Conservation (phyloP, 2,329 filamentous ascomycete species). For the Aspergillus sp. region DNA sequence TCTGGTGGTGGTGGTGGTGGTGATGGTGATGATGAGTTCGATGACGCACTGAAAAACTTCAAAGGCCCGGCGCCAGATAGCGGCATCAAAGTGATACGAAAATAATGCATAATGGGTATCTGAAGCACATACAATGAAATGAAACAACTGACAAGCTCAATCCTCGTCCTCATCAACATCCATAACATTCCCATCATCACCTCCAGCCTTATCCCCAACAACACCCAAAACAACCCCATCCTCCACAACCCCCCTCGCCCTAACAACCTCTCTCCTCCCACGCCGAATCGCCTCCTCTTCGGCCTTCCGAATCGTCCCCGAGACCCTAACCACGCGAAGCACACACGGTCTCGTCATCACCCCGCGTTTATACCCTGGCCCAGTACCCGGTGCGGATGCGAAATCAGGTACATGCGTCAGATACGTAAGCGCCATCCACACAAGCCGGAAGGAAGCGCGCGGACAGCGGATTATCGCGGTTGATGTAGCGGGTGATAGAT, state of each 20-base stretch:
- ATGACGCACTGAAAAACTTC: slow-evolving; percentile 14
- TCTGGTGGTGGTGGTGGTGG: slow-evolving; percentile 19
- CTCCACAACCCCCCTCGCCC: slow-evolving; percentile 48
- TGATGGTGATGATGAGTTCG: slow-evolving; percentile 23
- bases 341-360: slow-evolving; percentile 50
- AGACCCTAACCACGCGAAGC: slow-evolving; percentile 76
- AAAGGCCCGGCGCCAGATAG: slow-evolving; percentile 44
- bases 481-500: slow-evolving; percentile 82
- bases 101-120: slow-evolving; percentile 31
- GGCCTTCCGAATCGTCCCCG: slow-evolving; percentile 84
- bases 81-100: slow-evolving; percentile 65
- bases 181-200: slow-evolving; percentile 26
- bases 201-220: slow-evolving; percentile 23
- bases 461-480: slow-evolving; percentile 85
- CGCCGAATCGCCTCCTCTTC: slow-evolving; percentile 82
- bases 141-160: slow-evolving; percentile 1
- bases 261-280: slow-evolving; percentile 62
- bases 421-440: slow-evolving; percentile 83
- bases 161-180: slow-evolving; percentile 40
- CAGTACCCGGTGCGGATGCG: background rate
- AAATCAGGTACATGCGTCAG: slow-evolving; percentile 61
- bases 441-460: slow-evolving; percentile 71
- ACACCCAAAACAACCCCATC: slow-evolving; percentile 34
- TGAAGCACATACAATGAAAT: slow-evolving; percentile 4
- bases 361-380: too few species aligned